These are phyloP conservation scores for Cytospora leucostoma DNA, from an alignment of 2,329 filamentous ascomycete genomes.

Conservation along the genomic window DNA sequence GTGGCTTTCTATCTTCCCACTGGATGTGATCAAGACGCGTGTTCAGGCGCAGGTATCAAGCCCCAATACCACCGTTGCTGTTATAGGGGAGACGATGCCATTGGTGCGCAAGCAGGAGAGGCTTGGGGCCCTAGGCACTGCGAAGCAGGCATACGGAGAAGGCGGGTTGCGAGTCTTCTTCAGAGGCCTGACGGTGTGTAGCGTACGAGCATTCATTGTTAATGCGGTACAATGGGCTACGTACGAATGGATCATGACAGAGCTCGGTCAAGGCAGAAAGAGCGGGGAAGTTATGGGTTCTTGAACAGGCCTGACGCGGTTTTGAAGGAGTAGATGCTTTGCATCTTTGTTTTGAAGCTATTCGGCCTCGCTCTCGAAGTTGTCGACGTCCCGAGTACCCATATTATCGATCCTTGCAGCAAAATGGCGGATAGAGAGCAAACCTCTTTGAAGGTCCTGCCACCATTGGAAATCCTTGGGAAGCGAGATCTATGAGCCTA, in stretches of 20 bases:
- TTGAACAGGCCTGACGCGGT: not conserved
- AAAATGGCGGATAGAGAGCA: not conserved
- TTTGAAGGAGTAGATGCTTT: not conserved
- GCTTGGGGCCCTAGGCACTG: slow-evolving; percentile 62
- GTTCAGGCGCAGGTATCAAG: slow-evolving; percentile 71
- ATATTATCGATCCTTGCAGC: not conserved
- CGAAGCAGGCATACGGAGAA: slow-evolving; percentile 64
- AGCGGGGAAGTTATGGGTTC: slow-evolving; percentile 7
- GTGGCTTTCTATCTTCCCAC: slow-evolving; percentile 86
- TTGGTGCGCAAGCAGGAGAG: slow-evolving; percentile 36
- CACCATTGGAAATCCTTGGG: too few relatives aligned
- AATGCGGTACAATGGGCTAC: slow-evolving; percentile 93
- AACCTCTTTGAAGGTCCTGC: too few relatives aligned
- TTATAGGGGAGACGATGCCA: slow-evolving; percentile 33
- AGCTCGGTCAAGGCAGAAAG: slow-evolving; percentile 45
- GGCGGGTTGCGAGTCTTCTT: slow-evolving; percentile 68
- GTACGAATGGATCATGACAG: slow-evolving; percentile 83
- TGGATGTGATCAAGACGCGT: slow-evolving; percentile 90
- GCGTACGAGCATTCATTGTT: slow-evolving; percentile 82
- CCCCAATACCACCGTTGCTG: slow-evolving; percentile 27
- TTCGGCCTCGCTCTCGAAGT: not conserved
- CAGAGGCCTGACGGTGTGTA: slow-evolving; percentile 77
- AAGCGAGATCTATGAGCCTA: too few relatives aligned
- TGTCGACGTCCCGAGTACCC: not conserved
- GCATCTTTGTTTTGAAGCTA: not conserved